A percentile compares a stretch with the other conserved stretches of the same genome.
Conservation (phyloP, 805 yeast genomes). For the Groenewaldozyma tartarivorans region DNA sequence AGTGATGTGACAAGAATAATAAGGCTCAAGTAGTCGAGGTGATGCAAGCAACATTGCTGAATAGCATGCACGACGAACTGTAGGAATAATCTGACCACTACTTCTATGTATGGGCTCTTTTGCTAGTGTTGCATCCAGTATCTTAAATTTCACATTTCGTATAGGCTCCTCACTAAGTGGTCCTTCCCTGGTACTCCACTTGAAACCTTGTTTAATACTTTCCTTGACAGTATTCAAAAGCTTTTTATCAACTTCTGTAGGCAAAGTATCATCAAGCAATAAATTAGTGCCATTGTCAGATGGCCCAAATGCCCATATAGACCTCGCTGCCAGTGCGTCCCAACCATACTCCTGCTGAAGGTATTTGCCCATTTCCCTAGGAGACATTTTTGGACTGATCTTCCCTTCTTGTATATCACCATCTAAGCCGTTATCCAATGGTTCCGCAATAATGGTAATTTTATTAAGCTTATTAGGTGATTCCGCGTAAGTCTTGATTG, state of each 20-base stretch:
- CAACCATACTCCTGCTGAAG: slow-evolving; percentile 55
- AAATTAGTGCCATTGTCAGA: slow-evolving; percentile 42
- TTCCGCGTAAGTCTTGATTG: slow-evolving; percentile 53
- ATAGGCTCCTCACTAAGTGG: slow-evolving; percentile 87
- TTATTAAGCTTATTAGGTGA: slow-evolving; percentile 46
- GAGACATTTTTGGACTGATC: slow-evolving; percentile 28
- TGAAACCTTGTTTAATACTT: slow-evolving; percentile 65
- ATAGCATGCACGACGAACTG: slow-evolving; percentile 76
- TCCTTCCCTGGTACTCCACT: slow-evolving; percentile 77
- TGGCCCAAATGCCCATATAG: slow-evolving; percentile 72
- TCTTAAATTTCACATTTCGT: slow-evolving; percentile 56
- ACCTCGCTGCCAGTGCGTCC: slow-evolving; percentile 78
- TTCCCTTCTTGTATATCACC: slow-evolving; percentile 46
- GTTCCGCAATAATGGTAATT: slow-evolving; percentile 70
- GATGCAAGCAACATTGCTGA: slow-evolving; percentile 67
- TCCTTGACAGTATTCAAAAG: slow-evolving; percentile 38
- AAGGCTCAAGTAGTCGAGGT: slow-evolving; percentile 78
- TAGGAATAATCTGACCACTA: slow-evolving; percentile 68
- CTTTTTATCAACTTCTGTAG: slow-evolving; percentile 57
- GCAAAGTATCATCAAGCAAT: slow-evolving; percentile 61
- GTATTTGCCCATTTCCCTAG: slow-evolving; percentile 40
- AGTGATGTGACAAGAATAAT: slow-evolving; percentile 50
- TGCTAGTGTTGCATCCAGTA: slow-evolving; percentile 51
- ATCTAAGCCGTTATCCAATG: slow-evolving; percentile 47
- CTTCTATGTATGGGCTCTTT: slow-evolving; percentile 40